phyloP scores from a whole-genome alignment of 148 eudicot genomes.

The Suaeda aralocaspica region DNA sequence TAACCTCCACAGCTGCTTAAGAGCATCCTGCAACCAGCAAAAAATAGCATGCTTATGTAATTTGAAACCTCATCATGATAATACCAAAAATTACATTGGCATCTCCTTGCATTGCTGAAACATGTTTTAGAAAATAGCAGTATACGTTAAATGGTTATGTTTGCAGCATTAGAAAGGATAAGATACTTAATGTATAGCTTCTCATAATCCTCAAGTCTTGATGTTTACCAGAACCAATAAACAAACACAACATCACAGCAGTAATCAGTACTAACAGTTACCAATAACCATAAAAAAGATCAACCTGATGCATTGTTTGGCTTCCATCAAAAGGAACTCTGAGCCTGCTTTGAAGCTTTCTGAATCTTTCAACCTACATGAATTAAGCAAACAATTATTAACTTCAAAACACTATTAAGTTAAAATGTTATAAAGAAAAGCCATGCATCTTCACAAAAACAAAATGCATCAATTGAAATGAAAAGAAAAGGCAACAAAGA shows the following conservation, averaged over 20 bases:
- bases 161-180: no score
- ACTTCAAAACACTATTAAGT: background rate
- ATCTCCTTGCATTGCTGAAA: background rate
- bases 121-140: background rate
- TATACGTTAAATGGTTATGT: background rate
- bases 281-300: background rate
- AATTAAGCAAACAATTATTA: background rate
- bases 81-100: background rate
- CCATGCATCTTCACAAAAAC: background rate
- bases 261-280: background rate
- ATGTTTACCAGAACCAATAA: no score
- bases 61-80: background rate
- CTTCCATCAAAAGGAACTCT: constrained; percentile 89
- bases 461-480: no score
- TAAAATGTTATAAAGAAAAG: background rate
- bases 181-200: no score
- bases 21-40: constrained; percentile 73
- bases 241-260: no score
- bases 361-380: constrained; percentile 74
- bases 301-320: constrained; percentile 76
- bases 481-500: no score
- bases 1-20: constrained; percentile 73
- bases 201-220: no score
- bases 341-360: constrained; percentile 63
- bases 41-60: background rate